Conservation (phyloP, 257 asterid species). For the Solanum tacnaense region DNA sequence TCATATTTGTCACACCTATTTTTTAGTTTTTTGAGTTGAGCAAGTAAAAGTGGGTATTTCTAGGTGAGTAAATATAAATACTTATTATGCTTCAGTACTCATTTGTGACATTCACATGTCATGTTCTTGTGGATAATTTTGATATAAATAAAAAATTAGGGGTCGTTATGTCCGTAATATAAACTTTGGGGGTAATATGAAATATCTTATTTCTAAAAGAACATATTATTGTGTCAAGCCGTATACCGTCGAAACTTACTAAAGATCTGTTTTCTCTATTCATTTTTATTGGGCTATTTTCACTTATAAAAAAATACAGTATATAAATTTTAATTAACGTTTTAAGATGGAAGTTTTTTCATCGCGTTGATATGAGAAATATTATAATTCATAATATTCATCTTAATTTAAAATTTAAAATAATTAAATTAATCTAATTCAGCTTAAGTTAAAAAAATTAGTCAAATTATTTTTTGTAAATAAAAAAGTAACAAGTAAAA, state of each 20-base stretch:
- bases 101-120: neutral
- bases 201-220: neutral
- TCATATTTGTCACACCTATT: no score
- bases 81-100: neutral
- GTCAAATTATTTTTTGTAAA: neutral
- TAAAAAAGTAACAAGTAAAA: neutral
- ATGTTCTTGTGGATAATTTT: neutral
- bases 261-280: neutral
- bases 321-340: no score
- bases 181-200: neutral
- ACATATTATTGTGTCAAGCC: neutral
- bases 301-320: no score
- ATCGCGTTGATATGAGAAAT: no score
- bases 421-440: neutral
- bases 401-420: neutral
- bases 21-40: no score
- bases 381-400: no score
- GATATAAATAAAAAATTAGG: neutral
- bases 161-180: neutral
- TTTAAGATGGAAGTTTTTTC: no score
- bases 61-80: neutral
- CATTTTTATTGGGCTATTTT: neutral
- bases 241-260: neutral
- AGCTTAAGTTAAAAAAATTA: accelerated
- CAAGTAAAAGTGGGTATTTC: neutral